Conservation (phyloP, 1,139 yeast genomes). For the Yamadazyma conglobata region DNA sequence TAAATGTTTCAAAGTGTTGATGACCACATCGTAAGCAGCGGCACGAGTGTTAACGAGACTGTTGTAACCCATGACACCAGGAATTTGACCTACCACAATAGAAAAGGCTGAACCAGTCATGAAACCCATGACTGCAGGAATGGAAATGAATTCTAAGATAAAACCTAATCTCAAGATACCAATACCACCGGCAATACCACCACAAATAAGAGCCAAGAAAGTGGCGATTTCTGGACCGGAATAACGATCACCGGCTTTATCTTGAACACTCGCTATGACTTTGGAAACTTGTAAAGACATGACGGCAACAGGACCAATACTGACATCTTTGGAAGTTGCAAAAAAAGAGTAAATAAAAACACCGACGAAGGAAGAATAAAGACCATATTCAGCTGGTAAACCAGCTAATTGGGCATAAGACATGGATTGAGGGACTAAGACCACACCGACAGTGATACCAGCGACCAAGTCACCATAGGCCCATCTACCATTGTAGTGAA, state of each 20-base stretch:
- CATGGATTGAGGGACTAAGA: constrained; percentile 93
- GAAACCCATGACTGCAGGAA: constrained; percentile 92
- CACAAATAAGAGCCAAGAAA: constrained; percentile 74
- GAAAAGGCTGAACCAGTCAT: constrained; percentile 92
- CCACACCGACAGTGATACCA: constrained; percentile 90
- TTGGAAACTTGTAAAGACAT: constrained; percentile 87
- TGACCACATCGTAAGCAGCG: constrained; percentile 66
- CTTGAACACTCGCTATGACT: constrained; percentile 63
- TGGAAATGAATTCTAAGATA: constrained; percentile 81
- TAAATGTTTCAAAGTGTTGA: constrained; percentile 69
- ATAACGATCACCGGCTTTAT: constrained; percentile 33
- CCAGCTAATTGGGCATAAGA: constrained; percentile 89
- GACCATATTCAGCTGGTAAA: constrained; percentile 77
- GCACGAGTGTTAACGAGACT: constrained; percentile 66
- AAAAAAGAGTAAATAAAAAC: constrained; percentile 84
- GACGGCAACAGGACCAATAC: constrained; percentile 96
- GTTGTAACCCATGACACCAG: constrained; percentile 76
- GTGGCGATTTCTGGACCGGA: constrained; percentile 74
- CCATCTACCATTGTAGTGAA: constrained; percentile 80
- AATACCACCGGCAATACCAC: constrained; percentile 76
- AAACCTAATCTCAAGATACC: constrained; percentile 86
- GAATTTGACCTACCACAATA: constrained; percentile 82
- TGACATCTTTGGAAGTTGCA: constrained; percentile 93
- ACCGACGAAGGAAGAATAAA: constrained; percentile 90
- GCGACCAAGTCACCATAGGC: constrained; percentile 80